A percentile compares a stretch with the other conserved stretches of the same genome.
Evolutionary conservation across 2,329 filamentous ascomycete genomes (phyloP).

Genomic region (Aspergillus hiratsukae): DNA sequence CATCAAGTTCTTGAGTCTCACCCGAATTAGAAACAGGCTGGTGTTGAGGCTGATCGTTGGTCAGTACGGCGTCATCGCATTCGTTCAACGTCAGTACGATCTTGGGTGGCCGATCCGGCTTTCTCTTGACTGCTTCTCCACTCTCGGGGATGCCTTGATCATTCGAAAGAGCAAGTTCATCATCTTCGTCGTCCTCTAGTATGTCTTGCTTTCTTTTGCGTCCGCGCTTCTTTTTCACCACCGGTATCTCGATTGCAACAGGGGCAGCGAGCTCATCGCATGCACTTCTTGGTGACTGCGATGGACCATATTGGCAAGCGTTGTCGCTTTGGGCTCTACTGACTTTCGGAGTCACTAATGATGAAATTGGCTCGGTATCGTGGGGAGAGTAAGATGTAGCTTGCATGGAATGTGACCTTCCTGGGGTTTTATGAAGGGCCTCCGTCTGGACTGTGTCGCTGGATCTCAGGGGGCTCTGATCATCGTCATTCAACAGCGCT

Average conservation of each 20-base stretch:
- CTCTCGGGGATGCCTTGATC: neutral
- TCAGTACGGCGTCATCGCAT: neutral
- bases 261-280: constrained; percentile 27
- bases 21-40: neutral
- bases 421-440: constrained; percentile 9
- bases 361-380: constrained; percentile 39
- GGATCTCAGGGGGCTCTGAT: neutral
- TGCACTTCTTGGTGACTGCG: constrained; percentile 18
- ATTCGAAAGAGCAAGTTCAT: constrained; percentile 20
- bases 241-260: constrained; percentile 18
- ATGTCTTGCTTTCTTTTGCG: constrained; percentile 27
- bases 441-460: constrained; percentile 4
- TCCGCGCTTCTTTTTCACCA: constrained; percentile 24
- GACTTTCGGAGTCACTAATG: constrained; percentile 23
- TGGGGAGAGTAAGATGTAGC: constrained; percentile 29
- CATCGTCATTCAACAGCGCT: neutral
- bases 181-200: constrained; percentile 24
- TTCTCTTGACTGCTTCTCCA: constrained; percentile 16
- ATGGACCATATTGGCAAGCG: constrained; percentile 6
- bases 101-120: constrained; percentile 17
- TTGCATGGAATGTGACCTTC: constrained; percentile 25
- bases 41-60: neutral
- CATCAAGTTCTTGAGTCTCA: neutral
- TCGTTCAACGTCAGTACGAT: constrained; percentile 2
- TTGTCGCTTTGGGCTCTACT: constrained; percentile 22